phyloP scores from a whole-genome alignment of 2,329 filamentous ascomycete species.

The Dothistroma pini region DNA sequence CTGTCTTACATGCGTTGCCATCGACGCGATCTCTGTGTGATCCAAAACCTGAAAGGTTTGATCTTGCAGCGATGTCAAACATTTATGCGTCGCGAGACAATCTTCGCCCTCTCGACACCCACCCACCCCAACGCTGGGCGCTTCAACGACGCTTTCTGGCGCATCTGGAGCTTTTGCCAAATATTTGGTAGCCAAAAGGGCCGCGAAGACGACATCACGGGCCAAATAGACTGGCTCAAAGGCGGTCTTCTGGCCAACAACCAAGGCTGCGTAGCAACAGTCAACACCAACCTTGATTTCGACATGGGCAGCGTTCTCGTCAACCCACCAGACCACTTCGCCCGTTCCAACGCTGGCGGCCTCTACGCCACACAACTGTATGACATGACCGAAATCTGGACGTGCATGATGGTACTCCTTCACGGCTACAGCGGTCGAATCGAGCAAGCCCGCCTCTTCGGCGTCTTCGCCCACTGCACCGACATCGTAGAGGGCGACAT shows the following conservation, averaged over 20 bases:
- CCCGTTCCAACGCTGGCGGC: conserved; percentile 53
- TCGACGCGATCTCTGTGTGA: conserved; percentile 51
- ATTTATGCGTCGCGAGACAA: conserved; percentile 55
- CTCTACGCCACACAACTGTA: conserved; percentile 56
- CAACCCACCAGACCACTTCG: conserved; percentile 56
- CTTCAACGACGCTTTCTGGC: conserved; percentile 61
- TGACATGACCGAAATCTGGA: conserved; percentile 64
- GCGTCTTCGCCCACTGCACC: conserved; percentile 50
- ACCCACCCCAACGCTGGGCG: conserved; percentile 45
- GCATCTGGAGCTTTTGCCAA: conserved; percentile 63
- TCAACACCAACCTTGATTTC: conserved; percentile 46
- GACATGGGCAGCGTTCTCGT: conserved; percentile 54
- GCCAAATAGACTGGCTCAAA: conserved; percentile 61
- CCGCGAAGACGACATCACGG: conserved; percentile 56
- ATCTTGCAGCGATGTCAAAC: conserved; percentile 55
- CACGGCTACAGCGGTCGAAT: conserved; percentile 54
- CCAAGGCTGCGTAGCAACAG: conserved; percentile 43
- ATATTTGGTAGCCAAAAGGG: conserved; percentile 59
- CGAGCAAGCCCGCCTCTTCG: conserved; percentile 52
- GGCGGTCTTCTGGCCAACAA: conserved; percentile 53
- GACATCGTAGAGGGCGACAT: conserved; percentile 48
- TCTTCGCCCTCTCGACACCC: conserved; percentile 50
- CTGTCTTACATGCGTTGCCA: conserved; percentile 51
- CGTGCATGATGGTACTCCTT: conserved; percentile 55
- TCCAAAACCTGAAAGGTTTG: conserved; percentile 53